A percentile compares a stretch with the other conserved stretches of the same genome.
These are phyloP conservation scores for Cytospora piceae DNA, from an alignment of 2,329 filamentous ascomycete species.

Conservation along the genomic window DNA sequence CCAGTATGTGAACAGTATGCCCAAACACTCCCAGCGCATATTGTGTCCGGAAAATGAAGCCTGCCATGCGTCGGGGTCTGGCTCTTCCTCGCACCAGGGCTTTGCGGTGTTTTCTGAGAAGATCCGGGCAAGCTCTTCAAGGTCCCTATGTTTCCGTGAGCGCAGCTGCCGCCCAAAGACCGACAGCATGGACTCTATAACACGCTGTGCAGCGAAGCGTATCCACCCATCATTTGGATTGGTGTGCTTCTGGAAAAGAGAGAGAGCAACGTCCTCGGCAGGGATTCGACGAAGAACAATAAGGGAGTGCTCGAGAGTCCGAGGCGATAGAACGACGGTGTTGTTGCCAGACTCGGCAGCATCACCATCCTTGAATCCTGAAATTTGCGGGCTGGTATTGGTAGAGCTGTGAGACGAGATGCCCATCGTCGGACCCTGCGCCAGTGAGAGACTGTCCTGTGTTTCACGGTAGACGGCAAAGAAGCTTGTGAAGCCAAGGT, in stretches of 20 bases:
- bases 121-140: slow-evolving; percentile 43
- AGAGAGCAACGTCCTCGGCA: slow-evolving; percentile 32
- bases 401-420: not conserved
- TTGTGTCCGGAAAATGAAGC: slow-evolving; percentile 44
- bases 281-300: slow-evolving; percentile 45
- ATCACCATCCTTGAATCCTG: not conserved
- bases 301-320: slow-evolving; percentile 43
- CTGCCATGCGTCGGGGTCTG: slow-evolving; percentile 43
- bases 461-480: slow-evolving; percentile 48
- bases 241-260: slow-evolving; percentile 32
- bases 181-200: slow-evolving; percentile 40
- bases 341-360: not conserved
- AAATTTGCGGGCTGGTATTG: not conserved
- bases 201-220: slow-evolving; percentile 35
- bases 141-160: slow-evolving; percentile 34
- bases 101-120: slow-evolving; percentile 45
- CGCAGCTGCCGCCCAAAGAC: slow-evolving; percentile 39
- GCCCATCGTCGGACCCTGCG: slow-evolving; percentile 34
- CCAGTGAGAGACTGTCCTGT: slow-evolving; percentile 43
- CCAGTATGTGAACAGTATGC: slow-evolving; percentile 41
- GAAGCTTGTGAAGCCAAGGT: slow-evolving; percentile 52
- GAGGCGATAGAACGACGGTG: slow-evolving; percentile 32
- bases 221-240: slow-evolving; percentile 41
- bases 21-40: slow-evolving; percentile 50
- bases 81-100: slow-evolving; percentile 42